phyloP scores from a whole-genome alignment of 2,329 filamentous ascomycete genomes.

The Aspergillus quadricinctus region DNA sequence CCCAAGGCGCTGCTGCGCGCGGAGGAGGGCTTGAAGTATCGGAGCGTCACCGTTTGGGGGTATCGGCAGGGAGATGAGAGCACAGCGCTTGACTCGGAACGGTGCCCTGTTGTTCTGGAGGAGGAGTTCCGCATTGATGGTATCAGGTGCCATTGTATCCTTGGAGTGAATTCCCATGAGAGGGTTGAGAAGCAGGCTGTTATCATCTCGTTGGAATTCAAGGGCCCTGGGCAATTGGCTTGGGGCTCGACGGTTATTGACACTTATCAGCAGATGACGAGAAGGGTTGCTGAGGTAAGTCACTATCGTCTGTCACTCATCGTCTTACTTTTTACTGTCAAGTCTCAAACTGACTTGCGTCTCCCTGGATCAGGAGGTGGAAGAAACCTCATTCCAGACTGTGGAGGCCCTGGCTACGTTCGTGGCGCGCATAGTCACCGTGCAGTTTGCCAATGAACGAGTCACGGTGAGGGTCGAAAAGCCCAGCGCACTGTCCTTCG shows the following conservation, averaged over 20 bases:
- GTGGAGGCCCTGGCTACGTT: constrained; percentile 49
- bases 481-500: constrained; percentile 48
- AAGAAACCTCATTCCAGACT: constrained; percentile 46
- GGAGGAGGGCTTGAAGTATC: constrained; percentile 39
- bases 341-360: constrained; percentile 8
- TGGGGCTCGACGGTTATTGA: constrained; percentile 32
- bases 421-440: constrained; percentile 43
- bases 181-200: constrained; percentile 49
- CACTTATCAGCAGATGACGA: constrained; percentile 38
- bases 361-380: constrained; percentile 34
- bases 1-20: constrained; percentile 45
- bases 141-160: constrained; percentile 43
- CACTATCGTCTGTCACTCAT: constrained; percentile 9
- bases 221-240: constrained; percentile 27
- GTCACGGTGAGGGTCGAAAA: constrained; percentile 49
- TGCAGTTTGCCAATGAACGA: constrained; percentile 42
- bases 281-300: constrained; percentile 37
- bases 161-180: constrained; percentile 52
- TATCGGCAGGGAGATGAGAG: constrained; percentile 23
- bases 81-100: constrained; percentile 20
- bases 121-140: constrained; percentile 41
- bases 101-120: constrained; percentile 27
- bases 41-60: constrained; percentile 31
- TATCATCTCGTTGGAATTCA: constrained; percentile 37
- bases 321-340: constrained; percentile 1